Base-by-base conservation (phyloP, 108 stramenopile genomes). In the Discostella pseudostelligera region DNA sequence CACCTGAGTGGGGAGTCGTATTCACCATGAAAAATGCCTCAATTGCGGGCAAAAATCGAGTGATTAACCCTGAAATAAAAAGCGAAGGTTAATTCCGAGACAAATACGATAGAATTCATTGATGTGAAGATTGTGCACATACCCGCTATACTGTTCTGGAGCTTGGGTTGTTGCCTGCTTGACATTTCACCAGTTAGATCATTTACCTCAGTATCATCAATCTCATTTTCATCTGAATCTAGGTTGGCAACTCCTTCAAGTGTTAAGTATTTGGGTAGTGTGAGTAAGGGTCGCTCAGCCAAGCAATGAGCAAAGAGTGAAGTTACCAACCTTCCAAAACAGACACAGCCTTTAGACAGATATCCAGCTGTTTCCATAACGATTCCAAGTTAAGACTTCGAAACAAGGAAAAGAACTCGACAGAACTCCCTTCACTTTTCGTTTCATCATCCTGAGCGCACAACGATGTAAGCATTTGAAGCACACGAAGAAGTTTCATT, bases 21-120 rank as follows among this genome's bases (percentile, higher is more conserved):
- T 94, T 94, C 0, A 94, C 93, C 35, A 97, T 87, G 72, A 98
- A 97, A 80, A 98, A 98, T 8, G 88, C 82, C 75, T 98, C 96
- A 58, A 98, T 87, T 1, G 92, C 80, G 1, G 97, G 97, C 70
- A 98, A 84, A 71, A 98, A 96, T 53, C 95, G 70, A 7, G 91
- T 89, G 25, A 97, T 74, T 25, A 56, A 32, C 32, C 32, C 32
- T 39, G 55, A 16, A n/a, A 16, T 7, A 43, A 4, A 8, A 11
- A 43, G 42, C 12, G 12, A 43, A 43, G 12, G 10, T 43, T 3
- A 43, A 16, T 43, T 12, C 9, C 14, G n/a, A 43, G 42, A 8
- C 37, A 39, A 8, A 11, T 43, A 43, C n/a, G 9, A 8, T n/a
- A 43, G 9, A n/a, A 43, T n/a, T 12, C 4, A 43, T 8, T n/a